phyloP scores from a whole-genome alignment of 2,329 filamentous ascomycete species.

The Curvularia verruculosa region DNA sequence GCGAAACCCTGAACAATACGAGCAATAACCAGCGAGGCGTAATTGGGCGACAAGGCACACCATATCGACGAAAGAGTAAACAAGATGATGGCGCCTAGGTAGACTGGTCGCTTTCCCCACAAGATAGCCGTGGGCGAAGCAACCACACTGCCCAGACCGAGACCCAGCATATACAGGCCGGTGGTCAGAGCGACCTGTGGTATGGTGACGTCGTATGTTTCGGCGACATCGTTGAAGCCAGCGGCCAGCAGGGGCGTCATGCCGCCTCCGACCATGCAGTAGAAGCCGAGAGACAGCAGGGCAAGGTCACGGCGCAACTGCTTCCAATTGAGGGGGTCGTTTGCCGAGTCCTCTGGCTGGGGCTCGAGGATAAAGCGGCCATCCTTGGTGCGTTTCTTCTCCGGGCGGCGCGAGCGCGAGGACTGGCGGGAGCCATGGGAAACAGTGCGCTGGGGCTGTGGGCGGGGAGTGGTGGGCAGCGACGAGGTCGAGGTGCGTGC shows the following conservation, averaged over 20 bases:
- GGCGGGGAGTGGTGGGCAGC: constrained; percentile 43
- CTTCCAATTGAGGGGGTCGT: constrained; percentile 94
- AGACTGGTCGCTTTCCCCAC: constrained; percentile 89
- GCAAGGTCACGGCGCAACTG: constrained; percentile 79
- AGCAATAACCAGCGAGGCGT: constrained; percentile 77
- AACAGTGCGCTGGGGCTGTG: constrained; percentile 20
- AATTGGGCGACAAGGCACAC: constrained; percentile 85
- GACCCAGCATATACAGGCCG: constrained; percentile 90
- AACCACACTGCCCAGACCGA: constrained; percentile 83
- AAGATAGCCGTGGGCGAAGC: constrained; percentile 90
- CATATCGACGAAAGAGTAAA: constrained; percentile 80
- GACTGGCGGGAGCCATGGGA: constrained; percentile 33
- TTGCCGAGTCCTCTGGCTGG: constrained; percentile 86
- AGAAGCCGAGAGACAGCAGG: constrained; percentile 82
- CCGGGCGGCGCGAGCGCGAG: constrained; percentile 32
- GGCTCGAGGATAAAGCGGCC: constrained; percentile 87
- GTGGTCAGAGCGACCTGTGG: constrained; percentile 84
- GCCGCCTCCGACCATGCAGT: constrained; percentile 91
- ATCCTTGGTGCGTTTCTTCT: constrained; percentile 78
- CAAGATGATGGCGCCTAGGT: constrained; percentile 76
- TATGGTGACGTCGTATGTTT: constrained; percentile 68
- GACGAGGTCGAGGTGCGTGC: constrained; percentile 63
- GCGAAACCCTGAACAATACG: constrained; percentile 87
- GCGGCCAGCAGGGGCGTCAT: constrained; percentile 91
- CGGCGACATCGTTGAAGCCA: constrained; percentile 81